These are phyloP conservation scores for Sporobolus alterniflorus DNA, from an alignment of 202 grass and related monocot species.

Conservation along the genomic window DNA sequence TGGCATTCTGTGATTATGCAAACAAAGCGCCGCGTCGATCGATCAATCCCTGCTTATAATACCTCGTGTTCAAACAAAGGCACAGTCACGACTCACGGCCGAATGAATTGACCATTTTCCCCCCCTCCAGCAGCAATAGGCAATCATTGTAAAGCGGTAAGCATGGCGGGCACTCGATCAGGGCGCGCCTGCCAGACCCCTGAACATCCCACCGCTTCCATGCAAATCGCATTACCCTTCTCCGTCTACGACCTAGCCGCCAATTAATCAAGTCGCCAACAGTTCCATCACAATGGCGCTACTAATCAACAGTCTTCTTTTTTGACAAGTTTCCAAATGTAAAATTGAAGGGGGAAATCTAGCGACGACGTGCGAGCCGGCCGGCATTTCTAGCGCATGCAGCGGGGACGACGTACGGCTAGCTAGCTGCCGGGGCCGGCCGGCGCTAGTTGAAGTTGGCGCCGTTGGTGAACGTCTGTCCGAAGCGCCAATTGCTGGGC, in stretches of 20 bases:
- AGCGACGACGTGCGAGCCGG: background rate
- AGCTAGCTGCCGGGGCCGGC: too few relatives aligned
- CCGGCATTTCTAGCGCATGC: background rate
- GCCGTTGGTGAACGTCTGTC: constrained; percentile 82
- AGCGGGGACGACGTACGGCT: too few relatives aligned
- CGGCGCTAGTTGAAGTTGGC: constrained; percentile 61
- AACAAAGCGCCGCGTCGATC: background rate
- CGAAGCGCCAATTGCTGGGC: constrained; percentile 52
- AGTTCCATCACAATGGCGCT: constrained; percentile 17
- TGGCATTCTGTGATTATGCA: too few relatives aligned
- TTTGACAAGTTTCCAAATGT: constrained; percentile 13
- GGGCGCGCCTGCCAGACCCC: constrained; percentile 11
- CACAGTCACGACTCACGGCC: background rate
- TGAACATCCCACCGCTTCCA: constrained; percentile 45
- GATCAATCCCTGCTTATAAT: background rate
- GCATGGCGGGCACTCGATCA: constrained; percentile 52
- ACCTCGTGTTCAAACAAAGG: constrained; percentile 27
- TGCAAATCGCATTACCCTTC: constrained; percentile 21
- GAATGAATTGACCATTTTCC: background rate
- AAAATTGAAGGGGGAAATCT: constrained; percentile 1
- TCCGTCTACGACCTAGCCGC: background rate
- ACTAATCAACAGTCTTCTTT: constrained; percentile 2
- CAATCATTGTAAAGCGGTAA: constrained; percentile 28
- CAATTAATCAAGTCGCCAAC: background rate
- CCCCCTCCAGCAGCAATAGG: background rate